These are phyloP conservation scores for Grosmannia penicillata DNA, from an alignment of 2,329 filamentous ascomycete species.

Conservation along the genomic window DNA sequence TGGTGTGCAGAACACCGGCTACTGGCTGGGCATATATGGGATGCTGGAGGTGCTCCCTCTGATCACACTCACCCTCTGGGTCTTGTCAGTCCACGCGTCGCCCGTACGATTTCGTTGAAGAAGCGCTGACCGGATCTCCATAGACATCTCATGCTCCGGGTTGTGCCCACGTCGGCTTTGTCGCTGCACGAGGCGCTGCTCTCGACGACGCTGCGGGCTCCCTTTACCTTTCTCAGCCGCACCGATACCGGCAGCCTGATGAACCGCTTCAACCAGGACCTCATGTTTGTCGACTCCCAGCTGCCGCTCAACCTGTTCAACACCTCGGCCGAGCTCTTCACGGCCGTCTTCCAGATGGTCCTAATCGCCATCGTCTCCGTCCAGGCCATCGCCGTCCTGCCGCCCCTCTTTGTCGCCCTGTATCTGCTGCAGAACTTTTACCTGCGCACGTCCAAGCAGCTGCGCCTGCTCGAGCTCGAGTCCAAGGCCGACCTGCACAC, in stretches of 20 bases:
- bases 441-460: conserved; percentile 33
- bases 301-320: not conserved
- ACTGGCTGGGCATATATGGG: not conserved
- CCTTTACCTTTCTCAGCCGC: not conserved
- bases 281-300: conserved; percentile 24
- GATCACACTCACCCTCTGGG: not conserved
- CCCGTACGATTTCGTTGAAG: too few species aligned
- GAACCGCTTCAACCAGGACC: conserved; percentile 24
- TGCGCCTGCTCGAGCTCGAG: conserved; percentile 35
- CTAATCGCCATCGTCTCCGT: conserved; percentile 28
- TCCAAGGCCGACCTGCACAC: conserved; percentile 30
- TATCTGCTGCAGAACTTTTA: conserved; percentile 33
- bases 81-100: not conserved
- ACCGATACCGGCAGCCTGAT: not conserved
- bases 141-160: not conserved
- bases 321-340: conserved; percentile 17
- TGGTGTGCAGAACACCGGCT: not conserved
- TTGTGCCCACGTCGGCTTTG: not conserved
- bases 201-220: not conserved
- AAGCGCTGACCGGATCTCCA: too few species aligned
- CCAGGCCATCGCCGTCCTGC: conserved; percentile 24
- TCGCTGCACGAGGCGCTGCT: not conserved
- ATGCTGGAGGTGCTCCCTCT: not conserved
- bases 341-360: conserved; percentile 25
- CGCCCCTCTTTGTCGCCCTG: conserved; percentile 22